A percentile compares a stretch with the other conserved stretches of the same genome.
Conservation (phyloP, 2,329 filamentous ascomycete species). For the Cladophialophora bantiana region DNA sequence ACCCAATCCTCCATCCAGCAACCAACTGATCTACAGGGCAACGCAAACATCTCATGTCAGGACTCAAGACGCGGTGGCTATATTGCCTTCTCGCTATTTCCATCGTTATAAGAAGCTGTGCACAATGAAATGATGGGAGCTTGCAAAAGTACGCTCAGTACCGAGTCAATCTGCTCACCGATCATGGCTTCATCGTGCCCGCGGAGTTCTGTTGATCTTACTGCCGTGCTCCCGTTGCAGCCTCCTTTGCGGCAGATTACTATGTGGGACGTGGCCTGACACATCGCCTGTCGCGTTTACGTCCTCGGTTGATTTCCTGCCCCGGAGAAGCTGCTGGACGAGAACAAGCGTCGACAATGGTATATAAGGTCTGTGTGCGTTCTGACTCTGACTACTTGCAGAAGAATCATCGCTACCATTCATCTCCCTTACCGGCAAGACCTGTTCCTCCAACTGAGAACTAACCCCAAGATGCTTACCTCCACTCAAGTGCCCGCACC, state of each 20-base stretch:
- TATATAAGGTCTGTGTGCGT: background rate
- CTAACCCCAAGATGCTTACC: background rate
- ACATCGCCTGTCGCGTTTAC: background rate
- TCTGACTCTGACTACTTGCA: background rate
- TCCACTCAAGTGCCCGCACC: background rate
- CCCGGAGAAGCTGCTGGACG: background rate
- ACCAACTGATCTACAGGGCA: no score
- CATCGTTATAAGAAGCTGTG: background rate
- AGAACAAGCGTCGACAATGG: background rate
- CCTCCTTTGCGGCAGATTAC: background rate
- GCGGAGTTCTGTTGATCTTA: conserved; percentile 2
- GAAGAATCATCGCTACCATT: background rate
- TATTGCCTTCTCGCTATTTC: background rate
- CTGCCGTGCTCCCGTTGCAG: background rate
- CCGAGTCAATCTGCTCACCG: background rate
- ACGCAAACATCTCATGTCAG: background rate
- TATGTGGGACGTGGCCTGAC: conserved; percentile 4
- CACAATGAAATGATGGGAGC: background rate
- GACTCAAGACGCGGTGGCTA: background rate
- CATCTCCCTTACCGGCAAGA: background rate
- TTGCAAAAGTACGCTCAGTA: background rate
- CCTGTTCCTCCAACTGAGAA: background rate
- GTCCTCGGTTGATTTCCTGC: background rate
- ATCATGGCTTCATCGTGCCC: background rate
- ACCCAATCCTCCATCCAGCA: no score